phyloP scores from a whole-genome alignment of 257 asterid genomes.

The Paulownia fortunei region DNA sequence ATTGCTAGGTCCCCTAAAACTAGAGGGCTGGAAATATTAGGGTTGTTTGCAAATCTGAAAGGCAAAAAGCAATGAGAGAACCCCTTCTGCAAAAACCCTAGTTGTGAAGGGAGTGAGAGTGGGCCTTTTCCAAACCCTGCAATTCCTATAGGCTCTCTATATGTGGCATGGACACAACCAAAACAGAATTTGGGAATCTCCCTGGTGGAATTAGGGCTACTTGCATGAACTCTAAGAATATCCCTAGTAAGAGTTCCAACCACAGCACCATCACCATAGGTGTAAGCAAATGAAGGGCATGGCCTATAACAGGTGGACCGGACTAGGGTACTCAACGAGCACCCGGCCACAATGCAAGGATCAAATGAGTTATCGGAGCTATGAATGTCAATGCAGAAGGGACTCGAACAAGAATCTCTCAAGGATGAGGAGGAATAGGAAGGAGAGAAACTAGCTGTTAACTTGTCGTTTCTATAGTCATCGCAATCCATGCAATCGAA shows the following conservation, averaged over 20 bases:
- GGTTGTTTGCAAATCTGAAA: slow-evolving; percentile 68
- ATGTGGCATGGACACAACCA: slow-evolving; percentile 66
- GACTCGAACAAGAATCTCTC: slow-evolving; percentile 61
- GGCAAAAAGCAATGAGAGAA: slow-evolving; percentile 84
- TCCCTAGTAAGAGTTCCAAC: slow-evolving; percentile 66
- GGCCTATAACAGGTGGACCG: slow-evolving; percentile 62
- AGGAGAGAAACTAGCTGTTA: slow-evolving; percentile 55
- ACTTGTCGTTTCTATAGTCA: slow-evolving; percentile 43
- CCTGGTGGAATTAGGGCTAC: slow-evolving; percentile 36
- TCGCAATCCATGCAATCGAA: slow-evolving; percentile 72
- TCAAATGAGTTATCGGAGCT: slow-evolving; percentile 65
- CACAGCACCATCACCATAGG: slow-evolving; percentile 68
- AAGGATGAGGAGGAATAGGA: slow-evolving; percentile 51
- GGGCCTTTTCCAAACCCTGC: slow-evolving; percentile 80
- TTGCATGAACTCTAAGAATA: slow-evolving; percentile 51
- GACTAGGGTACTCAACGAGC: slow-evolving; percentile 57
- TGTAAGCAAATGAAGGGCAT: slow-evolving; percentile 81
- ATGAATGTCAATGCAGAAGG: slow-evolving; percentile 52
- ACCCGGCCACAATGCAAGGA: slow-evolving; percentile 61
- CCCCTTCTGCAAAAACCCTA: slow-evolving; percentile 71
- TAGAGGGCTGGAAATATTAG: slow-evolving; percentile 71
- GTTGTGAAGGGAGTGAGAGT: slow-evolving; percentile 72
- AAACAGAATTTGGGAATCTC: slow-evolving; percentile 57
- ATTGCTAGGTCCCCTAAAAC: slow-evolving; percentile 69
- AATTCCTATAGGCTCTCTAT: slow-evolving; percentile 75